Evolutionary conservation across 345 rosid genomes (phyloP).

Genomic region (Lagerstroemia speciosa): DNA sequence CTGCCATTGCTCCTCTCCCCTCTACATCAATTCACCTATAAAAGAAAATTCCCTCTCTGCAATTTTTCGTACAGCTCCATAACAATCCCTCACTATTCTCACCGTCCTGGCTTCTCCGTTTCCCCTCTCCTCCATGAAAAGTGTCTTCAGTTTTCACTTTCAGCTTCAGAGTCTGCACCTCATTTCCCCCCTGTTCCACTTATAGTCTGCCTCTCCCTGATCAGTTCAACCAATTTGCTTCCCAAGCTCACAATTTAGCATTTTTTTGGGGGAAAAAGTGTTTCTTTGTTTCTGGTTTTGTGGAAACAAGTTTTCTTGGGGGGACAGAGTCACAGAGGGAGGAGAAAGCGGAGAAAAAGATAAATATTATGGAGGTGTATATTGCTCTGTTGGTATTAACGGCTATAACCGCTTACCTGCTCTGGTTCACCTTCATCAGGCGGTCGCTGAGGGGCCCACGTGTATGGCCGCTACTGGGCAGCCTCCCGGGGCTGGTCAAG

Average conservation of each 20-base stretch:
- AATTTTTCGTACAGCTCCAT: constrained; percentile 7
- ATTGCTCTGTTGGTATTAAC: constrained; percentile 56
- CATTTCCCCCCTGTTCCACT: not conserved
- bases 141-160: constrained; percentile 4
- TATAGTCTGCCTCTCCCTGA: constrained; percentile 1
- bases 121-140: constrained; percentile 9
- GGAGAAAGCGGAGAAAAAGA: not conserved
- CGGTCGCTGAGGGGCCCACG: constrained; percentile 81
- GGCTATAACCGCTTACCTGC: constrained; percentile 60
- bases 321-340: not conserved
- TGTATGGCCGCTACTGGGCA: constrained; percentile 86
- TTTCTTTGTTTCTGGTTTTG: not conserved
- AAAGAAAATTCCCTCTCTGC: constrained; percentile 29
- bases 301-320: not conserved
- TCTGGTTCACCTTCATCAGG: constrained; percentile 85
- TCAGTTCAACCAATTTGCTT: not conserved
- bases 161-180: not conserved
- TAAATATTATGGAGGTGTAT: constrained; percentile 39
- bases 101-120: not conserved
- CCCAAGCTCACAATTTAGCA: not conserved
- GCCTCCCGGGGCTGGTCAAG: constrained; percentile 85
- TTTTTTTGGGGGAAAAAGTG: not conserved
- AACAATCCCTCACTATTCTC: constrained; percentile 1
- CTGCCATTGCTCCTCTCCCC: constrained; percentile 19
- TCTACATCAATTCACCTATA: constrained; percentile 4